phyloP scores from a whole-genome alignment of 352 stramenopile species.

The Salisapilia sapeloensis region DNA sequence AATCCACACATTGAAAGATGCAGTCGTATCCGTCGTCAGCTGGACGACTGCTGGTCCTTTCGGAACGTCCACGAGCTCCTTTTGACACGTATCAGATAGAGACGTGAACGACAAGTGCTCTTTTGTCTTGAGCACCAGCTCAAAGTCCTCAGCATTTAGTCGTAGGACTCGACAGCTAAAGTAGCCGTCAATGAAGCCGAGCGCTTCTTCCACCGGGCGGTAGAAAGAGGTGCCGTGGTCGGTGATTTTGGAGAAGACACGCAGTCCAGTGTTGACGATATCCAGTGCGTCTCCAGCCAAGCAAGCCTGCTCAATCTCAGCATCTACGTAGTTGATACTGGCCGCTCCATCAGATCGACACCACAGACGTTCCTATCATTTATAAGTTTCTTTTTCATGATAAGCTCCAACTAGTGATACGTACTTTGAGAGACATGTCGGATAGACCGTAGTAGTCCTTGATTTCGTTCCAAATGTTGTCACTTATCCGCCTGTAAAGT shows the following conservation, averaged over 20 bases:
- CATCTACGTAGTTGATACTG: constrained; percentile 68
- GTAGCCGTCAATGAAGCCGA: constrained; percentile 73
- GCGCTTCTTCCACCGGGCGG: constrained; percentile 71
- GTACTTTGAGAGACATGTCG: constrained; percentile 27
- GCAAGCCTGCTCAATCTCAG: constrained; percentile 38
- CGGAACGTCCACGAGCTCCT: constrained; percentile 9
- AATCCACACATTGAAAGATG: constrained; percentile 66
- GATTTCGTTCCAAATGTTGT: constrained; percentile 42
- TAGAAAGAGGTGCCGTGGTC: constrained; percentile 59
- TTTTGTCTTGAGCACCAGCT: constrained; percentile 22
- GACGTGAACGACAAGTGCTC: constrained; percentile 33
- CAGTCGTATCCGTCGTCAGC: constrained; percentile 12
- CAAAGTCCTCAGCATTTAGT: constrained; percentile 23
- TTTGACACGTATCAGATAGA: constrained; percentile 18
- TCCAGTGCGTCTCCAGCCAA: constrained; percentile 50
- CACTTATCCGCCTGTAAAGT: constrained; percentile 39
- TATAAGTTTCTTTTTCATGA: neutral
- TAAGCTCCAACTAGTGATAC: neutral
- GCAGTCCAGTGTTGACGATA: constrained; percentile 86
- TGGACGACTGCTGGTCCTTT: constrained; percentile 45
- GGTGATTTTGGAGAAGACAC: constrained; percentile 74
- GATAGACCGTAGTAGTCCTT: constrained; percentile 46
- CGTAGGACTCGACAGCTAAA: constrained; percentile 66
- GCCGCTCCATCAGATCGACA: constrained; percentile 56
- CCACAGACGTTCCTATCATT: constrained; percentile 26